phyloP scores from a whole-genome alignment of 306 rosid species.

The Gillenia trifoliata region DNA sequence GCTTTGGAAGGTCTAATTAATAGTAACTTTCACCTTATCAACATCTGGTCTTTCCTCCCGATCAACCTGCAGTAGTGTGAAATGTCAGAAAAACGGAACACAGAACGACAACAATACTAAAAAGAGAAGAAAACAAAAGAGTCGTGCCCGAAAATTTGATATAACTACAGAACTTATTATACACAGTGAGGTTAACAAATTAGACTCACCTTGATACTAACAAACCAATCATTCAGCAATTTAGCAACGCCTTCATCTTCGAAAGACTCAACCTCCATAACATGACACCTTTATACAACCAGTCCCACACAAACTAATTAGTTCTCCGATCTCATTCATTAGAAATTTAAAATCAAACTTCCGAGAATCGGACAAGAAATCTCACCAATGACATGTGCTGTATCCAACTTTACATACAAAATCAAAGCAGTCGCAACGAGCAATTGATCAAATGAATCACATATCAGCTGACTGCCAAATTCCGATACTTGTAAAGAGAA shows the following conservation, averaged over 20 bases:
- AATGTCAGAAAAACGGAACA: slow-evolving; percentile 17
- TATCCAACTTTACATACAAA: slow-evolving; percentile 66
- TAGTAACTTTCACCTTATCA: slow-evolving; percentile 62
- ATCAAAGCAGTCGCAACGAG: slow-evolving; percentile 20
- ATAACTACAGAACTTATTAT: too few species aligned
- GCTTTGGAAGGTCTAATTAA: background rate
- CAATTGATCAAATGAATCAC: slow-evolving; percentile 20
- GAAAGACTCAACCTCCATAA: slow-evolving; percentile 96
- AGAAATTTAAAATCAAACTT: background rate
- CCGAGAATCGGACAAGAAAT: background rate
- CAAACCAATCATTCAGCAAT: slow-evolving; percentile 82
- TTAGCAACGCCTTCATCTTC: slow-evolving; percentile 77
- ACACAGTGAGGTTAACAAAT: too few species aligned
- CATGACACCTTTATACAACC: slow-evolving; percentile 85
- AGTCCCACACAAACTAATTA: slow-evolving; percentile 22
- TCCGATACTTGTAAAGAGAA: background rate
- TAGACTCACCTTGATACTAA: slow-evolving; percentile 73
- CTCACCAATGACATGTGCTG: slow-evolving; percentile 98
- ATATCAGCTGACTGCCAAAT: slow-evolving; percentile 6
- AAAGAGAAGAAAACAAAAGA: slow-evolving; percentile 11
- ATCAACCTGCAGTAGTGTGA: slow-evolving; percentile 69
- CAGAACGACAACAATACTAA: background rate
- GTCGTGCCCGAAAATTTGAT: background rate
- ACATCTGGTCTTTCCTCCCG: slow-evolving; percentile 98
- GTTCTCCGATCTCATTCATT: background rate